Evolutionary conservation across 768 basidiomycete genomes (phyloP).

Genomic region (Austroboletus festivus): DNA sequence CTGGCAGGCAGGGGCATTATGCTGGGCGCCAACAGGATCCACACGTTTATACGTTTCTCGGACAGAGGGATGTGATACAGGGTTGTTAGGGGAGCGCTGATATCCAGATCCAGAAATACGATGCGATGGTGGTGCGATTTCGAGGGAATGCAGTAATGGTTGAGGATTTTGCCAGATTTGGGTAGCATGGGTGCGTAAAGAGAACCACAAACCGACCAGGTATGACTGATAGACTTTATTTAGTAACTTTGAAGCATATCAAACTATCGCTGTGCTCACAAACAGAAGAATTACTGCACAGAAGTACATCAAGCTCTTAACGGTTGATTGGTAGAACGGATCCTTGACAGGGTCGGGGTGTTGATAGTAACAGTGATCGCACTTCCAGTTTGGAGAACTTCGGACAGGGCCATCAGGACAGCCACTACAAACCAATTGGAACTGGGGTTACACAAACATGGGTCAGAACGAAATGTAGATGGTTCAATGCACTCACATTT

Average conservation of each 20-base stretch:
- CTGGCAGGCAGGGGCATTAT: slow-evolving; percentile 36
- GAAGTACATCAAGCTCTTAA: slow-evolving; percentile 93
- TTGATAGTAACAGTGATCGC: slow-evolving; percentile 90
- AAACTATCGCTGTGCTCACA: slow-evolving; percentile 47
- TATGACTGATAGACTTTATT: slow-evolving; percentile 64
- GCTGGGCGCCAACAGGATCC: slow-evolving; percentile 34
- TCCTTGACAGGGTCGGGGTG: slow-evolving; percentile 91
- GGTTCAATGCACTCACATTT: slow-evolving; percentile 68
- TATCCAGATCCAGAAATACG: slow-evolving; percentile 67
- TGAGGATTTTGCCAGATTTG: slow-evolving; percentile 99
- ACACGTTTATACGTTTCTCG: slow-evolving; percentile 44
- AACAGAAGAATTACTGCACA: slow-evolving; percentile 89
- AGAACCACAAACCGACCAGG: slow-evolving; percentile 97
- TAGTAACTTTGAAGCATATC: slow-evolving; percentile 2
- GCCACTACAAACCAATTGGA: slow-evolving; percentile 80
- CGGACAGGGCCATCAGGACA: slow-evolving; percentile 49
- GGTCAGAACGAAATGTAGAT: background rate
- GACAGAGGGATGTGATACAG: slow-evolving; percentile 7
- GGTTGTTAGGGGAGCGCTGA: slow-evolving; percentile 42
- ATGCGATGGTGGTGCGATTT: slow-evolving; percentile 48
- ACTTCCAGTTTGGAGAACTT: slow-evolving; percentile 60
- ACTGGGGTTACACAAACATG: slow-evolving; percentile 42
- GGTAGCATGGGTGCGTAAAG: slow-evolving; percentile 92
- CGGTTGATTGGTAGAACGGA: slow-evolving; percentile 95
- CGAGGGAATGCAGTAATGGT: slow-evolving; percentile 66